Conservation (phyloP, 805 yeast species). For the Schwanniomyces pseudopolymorphus region DNA sequence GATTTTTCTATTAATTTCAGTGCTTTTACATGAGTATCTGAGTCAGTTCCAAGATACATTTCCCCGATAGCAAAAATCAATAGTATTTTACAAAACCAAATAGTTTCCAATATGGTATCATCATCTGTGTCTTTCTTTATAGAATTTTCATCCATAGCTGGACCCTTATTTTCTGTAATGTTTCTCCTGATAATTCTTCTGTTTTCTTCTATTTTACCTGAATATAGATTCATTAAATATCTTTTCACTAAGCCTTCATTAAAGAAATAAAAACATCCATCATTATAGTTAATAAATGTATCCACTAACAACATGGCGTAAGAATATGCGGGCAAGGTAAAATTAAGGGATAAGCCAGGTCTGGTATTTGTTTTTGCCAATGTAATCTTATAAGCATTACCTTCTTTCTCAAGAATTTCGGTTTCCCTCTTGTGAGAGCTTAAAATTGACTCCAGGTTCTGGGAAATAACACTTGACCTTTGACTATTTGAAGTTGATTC, state of each 20-base stretch:
- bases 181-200: constrained; percentile 37
- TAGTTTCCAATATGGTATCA: constrained; percentile 67
- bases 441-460: not conserved
- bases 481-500: constrained; percentile 1
- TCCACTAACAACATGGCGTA: constrained; percentile 75
- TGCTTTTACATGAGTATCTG: constrained; percentile 54
- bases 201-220: constrained; percentile 44
- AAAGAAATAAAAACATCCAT: constrained; percentile 82
- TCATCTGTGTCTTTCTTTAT: constrained; percentile 44
- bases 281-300: constrained; percentile 74
- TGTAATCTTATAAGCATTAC: constrained; percentile 71
- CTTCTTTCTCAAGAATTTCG: constrained; percentile 65
- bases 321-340: constrained; percentile 72
- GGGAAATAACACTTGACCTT: constrained; percentile 6
- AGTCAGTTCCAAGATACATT: constrained; percentile 77
- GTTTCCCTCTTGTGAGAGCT: constrained; percentile 43
- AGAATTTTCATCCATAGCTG: constrained; percentile 37
- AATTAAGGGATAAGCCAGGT: constrained; percentile 67
- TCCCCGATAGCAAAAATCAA: constrained; percentile 79
- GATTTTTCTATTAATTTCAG: constrained; percentile 17
- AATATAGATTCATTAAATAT: constrained; percentile 61
- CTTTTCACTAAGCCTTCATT: constrained; percentile 78
- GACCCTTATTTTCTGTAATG: constrained; percentile 19
- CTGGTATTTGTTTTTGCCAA: constrained; percentile 66
- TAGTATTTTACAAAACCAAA: constrained; percentile 77